Percentiles rank a stretch among this genome's conserved stretches.
Conservation (phyloP, 176 grass and related monocot species). For the Oryza meridionalis region DNA sequence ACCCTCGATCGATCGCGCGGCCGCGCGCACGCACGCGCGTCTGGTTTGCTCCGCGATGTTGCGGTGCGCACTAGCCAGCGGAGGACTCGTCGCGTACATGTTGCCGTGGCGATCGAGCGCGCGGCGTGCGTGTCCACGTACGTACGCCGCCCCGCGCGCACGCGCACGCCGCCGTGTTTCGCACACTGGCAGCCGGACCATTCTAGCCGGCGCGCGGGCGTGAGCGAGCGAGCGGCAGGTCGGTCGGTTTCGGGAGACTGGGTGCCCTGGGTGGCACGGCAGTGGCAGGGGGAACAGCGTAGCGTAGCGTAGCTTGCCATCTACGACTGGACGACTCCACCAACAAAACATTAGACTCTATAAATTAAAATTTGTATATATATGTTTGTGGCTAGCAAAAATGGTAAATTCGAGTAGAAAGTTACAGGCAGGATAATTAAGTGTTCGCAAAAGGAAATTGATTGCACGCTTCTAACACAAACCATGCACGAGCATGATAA, state of each 20-base stretch:
- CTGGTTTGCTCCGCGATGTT: background rate
- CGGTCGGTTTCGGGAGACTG: background rate
- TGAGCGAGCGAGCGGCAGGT: too few species aligned
- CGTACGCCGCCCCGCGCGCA: too few species aligned
- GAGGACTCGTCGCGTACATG: too few species aligned
- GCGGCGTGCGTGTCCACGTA: too few species aligned
- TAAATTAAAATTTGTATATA: background rate
- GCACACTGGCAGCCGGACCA: background rate
- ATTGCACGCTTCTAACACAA: background rate
- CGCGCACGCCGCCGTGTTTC: conserved; percentile 27
- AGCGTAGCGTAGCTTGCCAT: conserved; percentile 22
- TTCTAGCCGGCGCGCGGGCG: background rate
- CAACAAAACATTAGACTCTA: background rate
- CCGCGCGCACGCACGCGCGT: background rate
- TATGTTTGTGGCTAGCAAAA: background rate
- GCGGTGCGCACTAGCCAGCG: background rate
- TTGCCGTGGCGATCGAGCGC: background rate
- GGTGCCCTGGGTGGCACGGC: conserved; percentile 34
- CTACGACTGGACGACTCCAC: conserved; percentile 14
- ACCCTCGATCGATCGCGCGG: background rate
- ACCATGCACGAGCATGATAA: too few species aligned
- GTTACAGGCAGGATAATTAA: background rate
- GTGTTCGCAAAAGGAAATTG: background rate
- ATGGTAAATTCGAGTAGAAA: background rate
- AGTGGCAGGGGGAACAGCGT: too few species aligned